phyloP scores from a whole-genome alignment of 2,329 filamentous ascomycete genomes.

The Aspergillus candidus region DNA sequence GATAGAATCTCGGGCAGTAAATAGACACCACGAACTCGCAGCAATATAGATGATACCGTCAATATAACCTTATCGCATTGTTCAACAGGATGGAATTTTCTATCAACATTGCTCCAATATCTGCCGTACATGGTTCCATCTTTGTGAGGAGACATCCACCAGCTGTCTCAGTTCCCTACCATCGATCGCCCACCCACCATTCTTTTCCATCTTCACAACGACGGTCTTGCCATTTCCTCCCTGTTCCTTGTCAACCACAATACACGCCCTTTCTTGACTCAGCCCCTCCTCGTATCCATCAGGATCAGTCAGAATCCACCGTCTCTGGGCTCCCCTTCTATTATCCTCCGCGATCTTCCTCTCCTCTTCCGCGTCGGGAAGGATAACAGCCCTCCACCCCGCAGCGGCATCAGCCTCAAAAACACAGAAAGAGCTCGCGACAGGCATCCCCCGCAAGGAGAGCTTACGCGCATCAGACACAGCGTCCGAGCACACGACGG shows the following conservation, averaged over 20 bases:
- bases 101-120: constrained; percentile 31
- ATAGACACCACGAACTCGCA: background rate
- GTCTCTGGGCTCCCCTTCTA: constrained; percentile 29
- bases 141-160: constrained; percentile 53
- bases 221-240: constrained; percentile 45
- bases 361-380: constrained; percentile 28
- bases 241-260: constrained; percentile 61
- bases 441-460: constrained; percentile 59
- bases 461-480: constrained; percentile 52
- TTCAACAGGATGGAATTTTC: background rate
- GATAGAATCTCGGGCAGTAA: no score
- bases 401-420: constrained; percentile 56
- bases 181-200: constrained; percentile 67
- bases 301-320: constrained; percentile 79
- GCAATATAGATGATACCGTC: constrained; percentile 23
- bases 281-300: constrained; percentile 84
- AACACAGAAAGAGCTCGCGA: constrained; percentile 71
- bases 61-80: constrained; percentile 3
- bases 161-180: constrained; percentile 57
- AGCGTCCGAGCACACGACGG: constrained; percentile 66
- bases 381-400: constrained; percentile 33
- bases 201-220: constrained; percentile 72
- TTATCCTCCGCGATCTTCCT: constrained; percentile 41
- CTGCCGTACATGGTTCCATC: constrained; percentile 57
- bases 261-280: constrained; percentile 73